Evolutionary conservation across 805 yeast species (phyloP).

Genomic region (Metschnikowia lachancei): DNA sequence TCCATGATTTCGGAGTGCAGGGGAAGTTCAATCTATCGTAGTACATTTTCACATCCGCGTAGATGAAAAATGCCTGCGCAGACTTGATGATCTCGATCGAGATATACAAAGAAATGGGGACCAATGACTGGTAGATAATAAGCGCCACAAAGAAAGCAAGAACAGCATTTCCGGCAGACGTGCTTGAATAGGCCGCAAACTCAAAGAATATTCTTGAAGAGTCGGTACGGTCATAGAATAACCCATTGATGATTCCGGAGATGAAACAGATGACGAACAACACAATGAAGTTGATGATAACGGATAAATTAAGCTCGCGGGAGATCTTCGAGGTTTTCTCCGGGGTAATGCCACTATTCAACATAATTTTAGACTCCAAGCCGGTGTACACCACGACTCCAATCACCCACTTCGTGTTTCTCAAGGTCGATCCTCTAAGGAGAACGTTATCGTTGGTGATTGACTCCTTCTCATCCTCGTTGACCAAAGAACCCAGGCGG

Average conservation of each 20-base stretch:
- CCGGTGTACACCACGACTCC: conserved; percentile 80
- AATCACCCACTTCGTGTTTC: conserved; percentile 75
- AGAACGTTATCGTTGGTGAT: conserved; percentile 60
- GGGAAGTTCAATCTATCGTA: conserved; percentile 70
- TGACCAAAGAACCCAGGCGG: conserved; percentile 30
- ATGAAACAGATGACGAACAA: conserved; percentile 65
- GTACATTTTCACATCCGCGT: conserved; percentile 71
- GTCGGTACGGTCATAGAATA: conserved; percentile 45
- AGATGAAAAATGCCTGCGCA: conserved; percentile 77
- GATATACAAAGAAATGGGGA: conserved; percentile 79
- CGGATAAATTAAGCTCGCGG: conserved; percentile 64
- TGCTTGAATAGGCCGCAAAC: conserved; percentile 55
- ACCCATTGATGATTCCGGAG: conserved; percentile 69
- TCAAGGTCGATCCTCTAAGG: conserved; percentile 67
- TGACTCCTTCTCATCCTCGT: conserved; percentile 50
- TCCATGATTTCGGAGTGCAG: conserved; percentile 83
- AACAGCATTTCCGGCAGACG: conserved; percentile 64
- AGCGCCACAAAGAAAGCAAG: conserved; percentile 73
- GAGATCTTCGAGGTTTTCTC: conserved; percentile 66
- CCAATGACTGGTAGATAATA: conserved; percentile 73
- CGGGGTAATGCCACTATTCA: conserved; percentile 77
- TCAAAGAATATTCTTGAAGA: conserved; percentile 58
- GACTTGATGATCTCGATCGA: conserved; percentile 81
- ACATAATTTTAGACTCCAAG: conserved; percentile 68
- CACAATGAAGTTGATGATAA: conserved; percentile 57